A percentile compares a stretch with the other conserved stretches of the same genome.
Evolutionary conservation across 352 stramenopile species (phyloP).

Genomic region (Phytophthora fragariae): DNA sequence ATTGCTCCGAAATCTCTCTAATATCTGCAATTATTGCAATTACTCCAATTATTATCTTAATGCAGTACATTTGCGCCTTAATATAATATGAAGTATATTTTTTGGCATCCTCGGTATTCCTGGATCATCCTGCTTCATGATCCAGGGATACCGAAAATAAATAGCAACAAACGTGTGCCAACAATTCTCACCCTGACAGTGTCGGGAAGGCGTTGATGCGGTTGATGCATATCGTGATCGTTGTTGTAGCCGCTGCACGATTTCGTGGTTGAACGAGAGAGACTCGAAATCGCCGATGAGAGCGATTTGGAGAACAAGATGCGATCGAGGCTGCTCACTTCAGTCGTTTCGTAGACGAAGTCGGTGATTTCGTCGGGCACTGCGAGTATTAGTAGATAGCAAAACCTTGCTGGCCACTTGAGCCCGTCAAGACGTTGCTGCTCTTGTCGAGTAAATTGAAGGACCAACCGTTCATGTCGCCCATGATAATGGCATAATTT

Average conservation of each 20-base stretch:
- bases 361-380: background rate
- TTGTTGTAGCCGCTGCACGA: background rate
- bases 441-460: background rate
- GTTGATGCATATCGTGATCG: background rate
- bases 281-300: background rate
- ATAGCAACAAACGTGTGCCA: too few species aligned
- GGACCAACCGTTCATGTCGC: background rate
- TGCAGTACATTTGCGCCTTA: too few species aligned
- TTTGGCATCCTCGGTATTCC: too few species aligned
- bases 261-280: background rate
- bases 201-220: too few species aligned
- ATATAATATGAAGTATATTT: too few species aligned
- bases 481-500: background rate
- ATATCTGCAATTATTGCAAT: too few species aligned
- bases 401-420: slow-evolving; percentile 1
- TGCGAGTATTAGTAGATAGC: background rate
- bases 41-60: too few species aligned
- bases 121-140: too few species aligned
- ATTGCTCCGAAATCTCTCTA: too few species aligned
- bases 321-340: background rate
- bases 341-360: background rate
- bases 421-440: background rate
- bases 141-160: too few species aligned
- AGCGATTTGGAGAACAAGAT: background rate
- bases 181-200: too few species aligned